Conservation (phyloP, 208 protist genomes). For the Trypanosoma brucei region DNA sequence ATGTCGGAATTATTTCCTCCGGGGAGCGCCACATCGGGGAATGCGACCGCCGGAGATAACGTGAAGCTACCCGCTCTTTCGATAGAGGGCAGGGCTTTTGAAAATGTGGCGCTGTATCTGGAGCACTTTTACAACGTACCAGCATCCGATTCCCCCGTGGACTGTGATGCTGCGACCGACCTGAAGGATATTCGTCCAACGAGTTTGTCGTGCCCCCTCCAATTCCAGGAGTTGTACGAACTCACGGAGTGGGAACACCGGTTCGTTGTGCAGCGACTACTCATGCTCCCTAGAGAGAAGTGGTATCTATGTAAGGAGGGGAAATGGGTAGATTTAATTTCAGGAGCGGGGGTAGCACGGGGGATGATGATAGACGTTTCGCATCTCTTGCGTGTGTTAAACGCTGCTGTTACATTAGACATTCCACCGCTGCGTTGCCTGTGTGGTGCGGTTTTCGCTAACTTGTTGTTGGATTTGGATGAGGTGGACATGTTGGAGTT, state of each 20-base stretch:
- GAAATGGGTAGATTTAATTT: slow-evolving; percentile 45
- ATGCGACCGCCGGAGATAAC: background rate
- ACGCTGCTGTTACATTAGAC: slow-evolving; percentile 42
- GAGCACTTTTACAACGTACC: slow-evolving; percentile 55
- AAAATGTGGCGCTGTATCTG: slow-evolving; percentile 55
- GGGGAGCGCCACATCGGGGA: slow-evolving; percentile 12
- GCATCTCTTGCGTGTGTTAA: slow-evolving; percentile 37
- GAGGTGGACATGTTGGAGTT: slow-evolving; percentile 31
- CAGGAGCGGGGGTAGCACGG: slow-evolving; percentile 7
- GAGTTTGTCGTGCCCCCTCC: slow-evolving; percentile 30
- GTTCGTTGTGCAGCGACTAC: slow-evolving; percentile 46
- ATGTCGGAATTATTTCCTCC: slow-evolving; percentile 35
- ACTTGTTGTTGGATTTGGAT: slow-evolving; percentile 53
- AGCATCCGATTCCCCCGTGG: background rate
- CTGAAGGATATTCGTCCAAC: slow-evolving; percentile 3
- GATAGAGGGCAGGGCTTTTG: slow-evolving; percentile 31
- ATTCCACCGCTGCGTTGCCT: slow-evolving; percentile 40
- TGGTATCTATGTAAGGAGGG: slow-evolving; percentile 24
- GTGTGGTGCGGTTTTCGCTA: slow-evolving; percentile 47
- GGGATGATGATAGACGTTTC: slow-evolving; percentile 24
- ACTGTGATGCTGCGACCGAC: background rate
- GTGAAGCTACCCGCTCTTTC: slow-evolving; percentile 37
- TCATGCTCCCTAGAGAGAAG: slow-evolving; percentile 20
- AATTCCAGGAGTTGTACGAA: slow-evolving; percentile 47
- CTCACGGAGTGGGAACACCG: slow-evolving; percentile 52